A percentile compares a stretch with the other conserved stretches of the same genome.
Conservation (phyloP, 192 early-diverging fungal species). For the Coemansia sp. region DNA sequence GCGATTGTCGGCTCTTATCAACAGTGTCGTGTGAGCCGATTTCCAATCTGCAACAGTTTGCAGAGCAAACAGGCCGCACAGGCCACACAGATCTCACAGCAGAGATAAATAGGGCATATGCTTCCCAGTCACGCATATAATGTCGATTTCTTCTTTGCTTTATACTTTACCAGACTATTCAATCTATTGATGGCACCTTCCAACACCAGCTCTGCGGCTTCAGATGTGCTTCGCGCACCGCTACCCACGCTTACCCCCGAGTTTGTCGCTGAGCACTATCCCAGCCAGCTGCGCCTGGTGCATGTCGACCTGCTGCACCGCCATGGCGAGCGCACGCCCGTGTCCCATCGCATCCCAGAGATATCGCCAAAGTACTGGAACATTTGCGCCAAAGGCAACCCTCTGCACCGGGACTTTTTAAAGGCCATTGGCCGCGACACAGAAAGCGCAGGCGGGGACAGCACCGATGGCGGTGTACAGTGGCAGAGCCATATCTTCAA, state of each 20-base stretch:
- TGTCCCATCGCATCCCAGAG: constrained; percentile 12
- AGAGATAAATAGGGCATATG: background rate
- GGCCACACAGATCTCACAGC: background rate
- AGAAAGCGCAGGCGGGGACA: background rate
- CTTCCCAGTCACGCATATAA: background rate
- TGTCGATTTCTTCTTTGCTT: background rate
- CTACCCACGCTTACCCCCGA: constrained; percentile 43
- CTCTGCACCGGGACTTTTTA: constrained; percentile 34
- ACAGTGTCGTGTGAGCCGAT: constrained; percentile 1
- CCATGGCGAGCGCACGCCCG: constrained; percentile 53
- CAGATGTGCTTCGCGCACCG: constrained; percentile 19
- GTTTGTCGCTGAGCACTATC: constrained; percentile 52
- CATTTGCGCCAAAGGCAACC: constrained; percentile 37
- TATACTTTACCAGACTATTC: background rate
- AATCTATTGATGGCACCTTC: constrained; percentile 12
- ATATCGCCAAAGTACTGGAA: constrained; percentile 44
- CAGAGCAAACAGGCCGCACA: background rate
- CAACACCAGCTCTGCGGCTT: constrained; percentile 1
- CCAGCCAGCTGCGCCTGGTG: constrained; percentile 38
- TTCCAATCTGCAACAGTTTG: background rate
- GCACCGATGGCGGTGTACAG: background rate
- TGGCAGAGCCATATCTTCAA: constrained; percentile 35
- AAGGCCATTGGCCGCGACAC: constrained; percentile 17
- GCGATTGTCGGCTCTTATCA: background rate
- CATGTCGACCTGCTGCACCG: constrained; percentile 56